A percentile compares a stretch with the other conserved stretches of the same genome.
These are phyloP conservation scores for Talaromyces amestolkiae DNA, from an alignment of 2,329 filamentous ascomycete species.

Conservation along the genomic window DNA sequence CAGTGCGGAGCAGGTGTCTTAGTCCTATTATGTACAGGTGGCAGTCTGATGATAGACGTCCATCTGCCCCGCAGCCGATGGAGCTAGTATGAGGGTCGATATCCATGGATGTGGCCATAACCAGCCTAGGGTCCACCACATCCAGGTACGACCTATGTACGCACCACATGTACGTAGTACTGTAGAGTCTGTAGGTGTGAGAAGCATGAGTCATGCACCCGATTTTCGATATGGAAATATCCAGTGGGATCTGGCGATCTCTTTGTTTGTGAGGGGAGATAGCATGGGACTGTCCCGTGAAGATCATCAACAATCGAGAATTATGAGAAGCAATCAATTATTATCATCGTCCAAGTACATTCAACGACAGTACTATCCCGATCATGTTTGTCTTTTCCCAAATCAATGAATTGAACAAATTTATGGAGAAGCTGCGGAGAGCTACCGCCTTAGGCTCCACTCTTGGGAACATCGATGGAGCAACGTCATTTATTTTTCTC, in stretches of 20 bases:
- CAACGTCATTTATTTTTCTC: not conserved
- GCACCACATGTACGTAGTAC: too few species aligned
- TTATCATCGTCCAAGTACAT: not conserved
- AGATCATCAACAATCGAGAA: not conserved
- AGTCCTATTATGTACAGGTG: not conserved
- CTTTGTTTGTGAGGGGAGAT: not conserved
- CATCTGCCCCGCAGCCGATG: constrained; percentile 9
- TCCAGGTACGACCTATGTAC: not conserved
- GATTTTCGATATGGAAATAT: not conserved
- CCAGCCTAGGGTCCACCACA: not conserved
- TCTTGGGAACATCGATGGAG: not conserved
- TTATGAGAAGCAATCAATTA: not conserved
- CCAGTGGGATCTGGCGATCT: not conserved
- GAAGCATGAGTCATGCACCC: not conserved
- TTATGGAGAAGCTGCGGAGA: not conserved
- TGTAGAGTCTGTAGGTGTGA: not conserved
- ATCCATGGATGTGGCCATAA: not conserved
- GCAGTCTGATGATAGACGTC: not conserved
- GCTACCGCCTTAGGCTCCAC: not conserved
- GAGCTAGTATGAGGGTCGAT: not conserved
- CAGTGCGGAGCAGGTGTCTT: not conserved
- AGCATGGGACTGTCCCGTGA: not conserved
- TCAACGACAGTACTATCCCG: not conserved
- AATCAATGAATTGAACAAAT: not conserved
- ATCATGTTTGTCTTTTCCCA: not conserved